Conservation (phyloP, 768 basidiomycete species). For the Tephrocybe rancida region DNA sequence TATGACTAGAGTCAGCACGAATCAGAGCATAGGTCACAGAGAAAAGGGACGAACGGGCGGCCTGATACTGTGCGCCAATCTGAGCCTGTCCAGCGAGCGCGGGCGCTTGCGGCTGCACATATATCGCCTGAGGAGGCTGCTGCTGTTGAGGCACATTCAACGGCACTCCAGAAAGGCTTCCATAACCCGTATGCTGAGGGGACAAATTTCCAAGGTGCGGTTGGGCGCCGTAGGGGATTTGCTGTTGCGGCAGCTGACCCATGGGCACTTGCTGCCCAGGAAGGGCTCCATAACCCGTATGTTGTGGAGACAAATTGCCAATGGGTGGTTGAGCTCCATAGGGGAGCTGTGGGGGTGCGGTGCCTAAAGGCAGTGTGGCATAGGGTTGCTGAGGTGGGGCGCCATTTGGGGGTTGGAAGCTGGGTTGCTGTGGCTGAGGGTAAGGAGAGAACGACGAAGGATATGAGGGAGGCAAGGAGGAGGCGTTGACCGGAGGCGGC, state of each 20-base stretch:
- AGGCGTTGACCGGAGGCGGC: neutral
- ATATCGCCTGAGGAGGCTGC: too few species aligned
- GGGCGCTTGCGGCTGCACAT: neutral
- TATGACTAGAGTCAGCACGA: neutral
- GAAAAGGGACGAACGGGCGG: constrained; percentile 12
- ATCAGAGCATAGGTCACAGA: neutral
- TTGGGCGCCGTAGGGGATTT: neutral
- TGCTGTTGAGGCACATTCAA: too few species aligned
- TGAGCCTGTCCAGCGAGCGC: constrained; percentile 2
- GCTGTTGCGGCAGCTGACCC: too few species aligned
- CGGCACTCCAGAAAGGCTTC: neutral
- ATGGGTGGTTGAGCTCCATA: neutral
- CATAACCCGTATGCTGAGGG: neutral
- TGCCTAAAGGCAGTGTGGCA: neutral
- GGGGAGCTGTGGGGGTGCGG: neutral
- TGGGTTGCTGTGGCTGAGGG: neutral
- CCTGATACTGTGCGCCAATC: constrained; percentile 14
- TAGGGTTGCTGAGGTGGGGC: neutral
- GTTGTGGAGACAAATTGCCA: neutral
- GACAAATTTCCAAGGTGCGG: neutral
- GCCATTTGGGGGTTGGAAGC: neutral
- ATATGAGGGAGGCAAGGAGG: constrained; percentile 5
- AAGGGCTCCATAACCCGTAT: neutral
- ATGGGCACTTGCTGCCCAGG: neutral
- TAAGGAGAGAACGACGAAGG: neutral